Percentiles rank a stretch among this genome's conserved stretches.
phyloP scores from a whole-genome alignment of 441 rosid species.

The Capsella rubella region DNA sequence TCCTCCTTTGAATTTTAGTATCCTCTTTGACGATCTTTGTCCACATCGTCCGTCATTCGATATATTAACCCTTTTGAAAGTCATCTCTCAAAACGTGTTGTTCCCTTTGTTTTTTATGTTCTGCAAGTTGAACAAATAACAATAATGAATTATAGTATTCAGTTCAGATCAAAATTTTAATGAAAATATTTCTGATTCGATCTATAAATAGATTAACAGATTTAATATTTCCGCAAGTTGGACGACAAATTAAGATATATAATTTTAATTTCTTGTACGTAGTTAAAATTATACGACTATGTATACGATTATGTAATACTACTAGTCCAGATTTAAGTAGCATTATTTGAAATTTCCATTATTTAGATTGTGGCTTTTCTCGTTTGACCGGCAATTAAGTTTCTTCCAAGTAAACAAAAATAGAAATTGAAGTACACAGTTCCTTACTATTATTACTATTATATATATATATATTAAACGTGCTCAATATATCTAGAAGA shows the following conservation, averaged over 20 bases:
- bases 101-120: constrained; percentile 1
- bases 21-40: constrained; percentile 3
- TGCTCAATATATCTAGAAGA: background rate
- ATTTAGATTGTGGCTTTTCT: background rate
- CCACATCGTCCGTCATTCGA: constrained; percentile 25
- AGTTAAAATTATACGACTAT: no score
- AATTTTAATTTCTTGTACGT: background rate
- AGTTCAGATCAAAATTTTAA: background rate
- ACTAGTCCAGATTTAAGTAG: constrained; percentile 9
- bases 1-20: constrained; percentile 21
- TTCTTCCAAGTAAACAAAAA: background rate
- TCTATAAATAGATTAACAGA: background rate
- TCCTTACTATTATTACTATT: background rate
- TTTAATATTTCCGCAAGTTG: constrained; percentile 6
- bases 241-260: background rate
- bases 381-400: background rate
- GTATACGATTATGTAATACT: background rate
- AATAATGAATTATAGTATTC: constrained; percentile 12
- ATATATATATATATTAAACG: background rate
- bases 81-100: constrained; percentile 27
- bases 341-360: background rate
- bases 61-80: background rate
- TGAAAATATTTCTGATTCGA: background rate
- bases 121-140: constrained; percentile 18
- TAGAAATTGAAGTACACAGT: background rate